Evolutionary conservation across 225 moss, liverwort and hornwort genomes (phyloP), one percentile per base, ranked within the genome.

Genomic region (Polytrichum formosum): DNA sequence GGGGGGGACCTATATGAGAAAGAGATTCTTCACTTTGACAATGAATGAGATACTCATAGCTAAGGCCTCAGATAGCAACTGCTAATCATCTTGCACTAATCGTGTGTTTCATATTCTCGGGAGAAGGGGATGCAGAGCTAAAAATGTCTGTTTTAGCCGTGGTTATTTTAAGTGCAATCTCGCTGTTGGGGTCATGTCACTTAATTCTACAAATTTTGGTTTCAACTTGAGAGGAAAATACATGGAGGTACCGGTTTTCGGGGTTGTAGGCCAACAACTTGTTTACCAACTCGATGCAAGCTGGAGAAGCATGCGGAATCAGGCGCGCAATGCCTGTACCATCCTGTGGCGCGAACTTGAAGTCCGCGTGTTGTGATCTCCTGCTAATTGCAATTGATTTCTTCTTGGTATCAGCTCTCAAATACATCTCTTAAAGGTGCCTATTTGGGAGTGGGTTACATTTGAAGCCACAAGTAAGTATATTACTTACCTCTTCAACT

Each of bases 201-300:
- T 65, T 10, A 29, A 18, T 18, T 26, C 18, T 65, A 28, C 64
- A 58, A 22, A 58, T 19, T 58, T 19, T 19, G 58, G 7, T 58
- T 58, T 58, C 19, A 58, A 19, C 22, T 19, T 58, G 58, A 58
- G 5, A 5, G 5, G 7, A 58, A 58, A 19, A 58, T 22, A 5
- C 22, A 58, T 26, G 64, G 18, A 65, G 31, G 31, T 31, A 31
- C 31, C 31, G 31, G 31, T 31, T 31, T 31, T 31, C 7, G 1
- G 82, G 87, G 72, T 94, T 72, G 69, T 94, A 92, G 7, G 88
- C 80, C 64, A 92, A 89, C 77, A 94, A 71, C 66, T 83, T 90
- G 70, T 72, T 87, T 64, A 92, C 76, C 31, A 94, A 82, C 72
- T 94, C 88, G 56, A 92, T 77, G 71, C 92, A 92, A 62, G 79